phyloP scores from a whole-genome alignment of 1,139 yeast genomes.

The Spathaspora sp. region DNA sequence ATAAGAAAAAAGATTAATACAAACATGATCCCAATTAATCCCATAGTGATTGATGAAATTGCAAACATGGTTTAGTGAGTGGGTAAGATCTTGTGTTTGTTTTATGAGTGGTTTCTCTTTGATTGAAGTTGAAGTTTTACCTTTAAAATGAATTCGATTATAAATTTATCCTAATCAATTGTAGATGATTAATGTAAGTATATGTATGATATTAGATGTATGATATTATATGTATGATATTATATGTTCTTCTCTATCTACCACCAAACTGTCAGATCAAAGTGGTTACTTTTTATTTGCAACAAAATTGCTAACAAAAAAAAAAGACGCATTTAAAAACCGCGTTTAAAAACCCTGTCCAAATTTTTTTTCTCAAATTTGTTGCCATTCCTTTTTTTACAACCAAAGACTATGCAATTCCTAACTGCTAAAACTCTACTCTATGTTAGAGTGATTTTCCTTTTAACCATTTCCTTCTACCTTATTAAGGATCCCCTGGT shows the following conservation, averaged over 20 bases:
- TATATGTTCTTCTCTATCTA: too few relatives aligned
- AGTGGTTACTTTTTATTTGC: not conserved
- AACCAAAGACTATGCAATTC: conserved; percentile 46
- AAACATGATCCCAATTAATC: conserved; percentile 12
- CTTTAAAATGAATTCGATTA: too few relatives aligned
- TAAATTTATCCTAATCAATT: too few relatives aligned
- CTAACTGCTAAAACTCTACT: conserved; percentile 52
- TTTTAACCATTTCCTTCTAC: conserved; percentile 51
- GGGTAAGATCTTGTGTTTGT: not conserved
- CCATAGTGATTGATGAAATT: conserved; percentile 19
- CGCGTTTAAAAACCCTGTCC: not conserved
- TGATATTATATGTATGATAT: too few relatives aligned
- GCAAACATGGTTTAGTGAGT: conserved; percentile 16
- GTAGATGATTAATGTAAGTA: too few relatives aligned
- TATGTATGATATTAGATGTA: too few relatives aligned
- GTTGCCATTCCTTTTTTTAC: not conserved
- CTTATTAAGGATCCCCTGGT: conserved; percentile 57
- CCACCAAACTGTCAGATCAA: not conserved
- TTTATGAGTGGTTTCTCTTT: too few relatives aligned
- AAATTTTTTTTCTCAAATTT: not conserved
- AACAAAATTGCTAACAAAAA: not conserved
- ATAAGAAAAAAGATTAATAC: conserved; percentile 14
- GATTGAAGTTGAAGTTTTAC: too few relatives aligned
- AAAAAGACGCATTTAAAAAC: not conserved
- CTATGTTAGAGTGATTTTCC: conserved; percentile 48